Percentiles rank a stretch among this genome's conserved stretches.
Conservation (phyloP, 176 grass and related monocot genomes). For the Triticum urartu region DNA sequence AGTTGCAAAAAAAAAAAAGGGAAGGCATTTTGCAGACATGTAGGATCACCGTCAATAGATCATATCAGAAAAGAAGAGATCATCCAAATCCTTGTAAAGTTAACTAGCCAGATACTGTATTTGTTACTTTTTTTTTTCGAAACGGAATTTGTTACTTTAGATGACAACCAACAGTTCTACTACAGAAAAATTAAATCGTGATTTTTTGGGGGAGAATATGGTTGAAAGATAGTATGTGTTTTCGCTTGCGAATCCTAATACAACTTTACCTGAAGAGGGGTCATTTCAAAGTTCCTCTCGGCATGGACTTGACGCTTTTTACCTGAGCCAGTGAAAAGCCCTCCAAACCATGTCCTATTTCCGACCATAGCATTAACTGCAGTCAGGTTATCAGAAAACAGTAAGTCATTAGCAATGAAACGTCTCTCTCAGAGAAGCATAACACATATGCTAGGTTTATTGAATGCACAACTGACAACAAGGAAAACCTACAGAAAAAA, state of each 20-base stretch:
- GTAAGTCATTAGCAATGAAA: neutral
- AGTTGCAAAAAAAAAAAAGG: neutral
- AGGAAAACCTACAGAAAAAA: neutral
- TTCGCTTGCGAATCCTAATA: neutral
- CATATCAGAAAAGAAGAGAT: neutral
- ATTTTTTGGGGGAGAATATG: neutral
- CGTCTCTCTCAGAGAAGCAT: neutral
- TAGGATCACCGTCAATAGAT: neutral
- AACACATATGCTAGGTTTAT: neutral
- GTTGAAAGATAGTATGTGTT: neutral
- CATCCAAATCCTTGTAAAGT: neutral
- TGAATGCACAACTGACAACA: neutral
- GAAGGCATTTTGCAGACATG: conserved; percentile 11
- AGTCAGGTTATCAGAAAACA: neutral
- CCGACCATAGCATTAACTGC: conserved; percentile 91
- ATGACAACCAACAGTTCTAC: neutral
- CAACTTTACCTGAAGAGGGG: conserved; percentile 60
- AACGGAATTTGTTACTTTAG: neutral
- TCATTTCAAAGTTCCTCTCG: conserved; percentile 47
- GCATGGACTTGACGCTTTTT: conserved; percentile 58
- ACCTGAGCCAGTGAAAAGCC: conserved; percentile 69
- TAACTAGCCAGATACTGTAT: neutral
- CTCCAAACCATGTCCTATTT: conserved; percentile 79
- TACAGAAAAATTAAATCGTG: neutral
- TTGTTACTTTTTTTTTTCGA: neutral